Evolutionary conservation across 495 filamentous ascomycete genomes (phyloP), one percentile per base, ranked within the genome.

Genomic region (Penicillium alfredii): DNA sequence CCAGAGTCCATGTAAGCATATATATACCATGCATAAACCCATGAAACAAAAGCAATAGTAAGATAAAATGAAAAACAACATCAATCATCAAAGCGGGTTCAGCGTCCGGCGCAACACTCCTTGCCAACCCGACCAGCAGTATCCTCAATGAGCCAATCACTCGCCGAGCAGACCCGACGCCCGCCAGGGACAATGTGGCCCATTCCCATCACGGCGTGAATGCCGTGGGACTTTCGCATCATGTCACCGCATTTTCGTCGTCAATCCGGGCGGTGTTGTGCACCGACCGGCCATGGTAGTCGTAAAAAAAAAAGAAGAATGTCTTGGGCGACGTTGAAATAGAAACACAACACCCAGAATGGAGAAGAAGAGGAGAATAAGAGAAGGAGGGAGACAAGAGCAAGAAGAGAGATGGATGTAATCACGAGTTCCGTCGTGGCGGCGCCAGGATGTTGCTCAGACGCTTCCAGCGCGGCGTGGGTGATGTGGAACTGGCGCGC

Each of bases 381-480:
- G 6, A 26, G 10, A 11, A 8, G 7, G 17, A 20, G 33, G 12
- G 3, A 7, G 2, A 18, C 23, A 25, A 3, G 11, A 1, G 1
- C 5, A 25, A 25, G 8, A 0, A 25, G 11, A 8, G 4, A 4
- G 11, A 25, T n/a, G n/a, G n/a, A n/a, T n/a, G 20, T 4, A 9
- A 28, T 30, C 28, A 57, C 17, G 53, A 49, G 44, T 38, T 45
- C 8, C 62, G 56, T 26, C 56, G 46, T 6, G 54, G 43, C 20
- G 55, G 55, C 5, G 33, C 51, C 4, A 66, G 53, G 16, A 66
- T 62, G 37, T 49, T 60, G 41, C 63, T 66, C 14, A 64, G 35
- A 6, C 63, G 56, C 35, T 63, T 68, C 64, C 61, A 68, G 26
- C 64, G 58, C 17, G 54, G 58, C n/a, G 56, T 55, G 2, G 63